Conservation (phyloP, 352 stramenopile genomes). For the Phytopythium litorale region DNA sequence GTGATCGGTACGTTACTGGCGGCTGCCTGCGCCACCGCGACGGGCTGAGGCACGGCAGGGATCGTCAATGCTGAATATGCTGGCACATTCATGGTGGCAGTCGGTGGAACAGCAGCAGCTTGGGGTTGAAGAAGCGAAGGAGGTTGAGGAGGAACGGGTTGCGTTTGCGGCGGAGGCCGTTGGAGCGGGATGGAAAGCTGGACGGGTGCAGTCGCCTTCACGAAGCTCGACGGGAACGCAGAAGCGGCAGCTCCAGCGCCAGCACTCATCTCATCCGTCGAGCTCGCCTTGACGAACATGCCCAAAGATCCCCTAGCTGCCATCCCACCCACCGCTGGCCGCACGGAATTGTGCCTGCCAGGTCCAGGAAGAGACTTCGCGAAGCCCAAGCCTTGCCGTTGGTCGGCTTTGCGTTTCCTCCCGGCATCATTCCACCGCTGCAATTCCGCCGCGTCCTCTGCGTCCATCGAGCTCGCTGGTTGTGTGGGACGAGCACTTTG, state of each 20-base stretch:
- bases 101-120: not conserved
- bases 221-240: conserved; percentile 31
- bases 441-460: conserved; percentile 51
- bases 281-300: conserved; percentile 27
- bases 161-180: not conserved
- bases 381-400: conserved; percentile 74
- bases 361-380: conserved; percentile 10
- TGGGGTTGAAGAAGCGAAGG: not conserved
- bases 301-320: conserved; percentile 10
- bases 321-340: not conserved
- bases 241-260: conserved; percentile 5
- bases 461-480: conserved; percentile 14
- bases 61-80: not conserved
- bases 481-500: not conserved
- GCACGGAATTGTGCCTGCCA: not conserved
- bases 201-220: conserved; percentile 17
- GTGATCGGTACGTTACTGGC: not conserved
- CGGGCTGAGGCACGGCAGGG: not conserved
- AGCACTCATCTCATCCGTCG: conserved; percentile 7
- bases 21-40: not conserved
- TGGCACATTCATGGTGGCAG: not conserved
- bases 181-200: not conserved
- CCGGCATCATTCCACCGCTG: conserved; percentile 52
- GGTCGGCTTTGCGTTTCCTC: conserved; percentile 54
- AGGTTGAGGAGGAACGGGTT: not conserved